These are phyloP conservation scores for Vishniacozyma victoriae DNA, from an alignment of 768 basidiomycete genomes.

Conservation along the genomic window DNA sequence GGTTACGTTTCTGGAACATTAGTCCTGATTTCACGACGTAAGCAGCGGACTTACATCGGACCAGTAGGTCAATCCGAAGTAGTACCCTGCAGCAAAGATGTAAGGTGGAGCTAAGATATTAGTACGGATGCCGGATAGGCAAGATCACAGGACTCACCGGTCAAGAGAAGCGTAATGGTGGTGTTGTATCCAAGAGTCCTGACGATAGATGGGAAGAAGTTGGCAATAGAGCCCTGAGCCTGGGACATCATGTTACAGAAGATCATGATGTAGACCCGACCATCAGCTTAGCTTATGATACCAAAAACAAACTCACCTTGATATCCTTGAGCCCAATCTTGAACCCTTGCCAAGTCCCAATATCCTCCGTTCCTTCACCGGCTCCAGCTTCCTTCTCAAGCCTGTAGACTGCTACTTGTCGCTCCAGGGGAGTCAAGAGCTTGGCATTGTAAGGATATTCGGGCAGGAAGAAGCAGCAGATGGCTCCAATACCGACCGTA, in stretches of 20 bases:
- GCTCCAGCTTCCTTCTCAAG: constrained; percentile 23
- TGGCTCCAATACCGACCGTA: constrained; percentile 11
- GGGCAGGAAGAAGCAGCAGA: constrained; percentile 9
- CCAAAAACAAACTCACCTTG: constrained; percentile 11
- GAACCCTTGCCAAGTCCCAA: constrained; percentile 2
- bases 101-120: no score
- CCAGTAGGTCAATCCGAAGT: constrained; percentile 5
- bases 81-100: constrained; percentile 10
- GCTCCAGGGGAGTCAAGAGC: constrained; percentile 10
- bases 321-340: constrained; percentile 7
- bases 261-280: constrained; percentile 10
- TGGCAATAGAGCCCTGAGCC: constrained; percentile 14
- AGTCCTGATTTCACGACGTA: neutral
- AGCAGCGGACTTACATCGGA: constrained; percentile 4
- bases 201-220: constrained; percentile 27
- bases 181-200: constrained; percentile 20
- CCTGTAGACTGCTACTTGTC: constrained; percentile 25
- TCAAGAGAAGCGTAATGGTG: constrained; percentile 11
- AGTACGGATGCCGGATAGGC: no score
- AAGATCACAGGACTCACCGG: constrained; percentile 7
- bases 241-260: constrained; percentile 19
- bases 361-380: constrained; percentile 5
- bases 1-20: constrained; percentile 9
- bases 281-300: neutral
- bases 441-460: constrained; percentile 28